Conservation (phyloP, 805 yeast genomes). For the Metschnikowia colocasiae region DNA sequence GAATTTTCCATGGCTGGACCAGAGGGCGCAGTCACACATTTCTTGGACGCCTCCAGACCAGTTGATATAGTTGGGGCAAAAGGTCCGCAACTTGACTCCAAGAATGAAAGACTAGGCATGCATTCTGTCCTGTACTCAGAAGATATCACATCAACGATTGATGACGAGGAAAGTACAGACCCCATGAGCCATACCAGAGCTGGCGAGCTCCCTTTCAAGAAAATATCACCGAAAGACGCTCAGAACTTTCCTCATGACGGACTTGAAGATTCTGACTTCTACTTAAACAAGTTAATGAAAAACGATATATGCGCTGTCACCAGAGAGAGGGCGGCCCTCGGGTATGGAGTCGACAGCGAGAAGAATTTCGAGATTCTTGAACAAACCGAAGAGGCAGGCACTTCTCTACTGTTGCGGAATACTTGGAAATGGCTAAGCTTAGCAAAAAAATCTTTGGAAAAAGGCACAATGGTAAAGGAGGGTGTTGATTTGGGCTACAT, state of each 20-base stretch:
- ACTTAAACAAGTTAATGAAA: constrained; percentile 44
- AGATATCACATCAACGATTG: constrained; percentile 27
- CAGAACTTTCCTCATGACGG: constrained; percentile 1
- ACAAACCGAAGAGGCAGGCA: constrained; percentile 46
- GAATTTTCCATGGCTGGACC: constrained; percentile 61
- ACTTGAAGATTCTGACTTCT: constrained; percentile 17
- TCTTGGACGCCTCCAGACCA: constrained; percentile 27
- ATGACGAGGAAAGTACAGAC: constrained; percentile 27
- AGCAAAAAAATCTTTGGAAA: constrained; percentile 59
- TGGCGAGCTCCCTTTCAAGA: constrained; percentile 1
- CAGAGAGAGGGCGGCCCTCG: constrained; percentile 63
- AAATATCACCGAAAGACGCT: not conserved
- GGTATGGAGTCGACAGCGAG: constrained; percentile 69
- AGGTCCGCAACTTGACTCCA: not conserved
- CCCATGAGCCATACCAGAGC: constrained; percentile 7
- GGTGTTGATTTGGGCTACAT: constrained; percentile 78
- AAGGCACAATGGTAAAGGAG: constrained; percentile 64
- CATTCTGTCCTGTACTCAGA: constrained; percentile 17
- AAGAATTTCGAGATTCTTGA: constrained; percentile 60
- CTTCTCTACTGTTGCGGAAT: constrained; percentile 53
- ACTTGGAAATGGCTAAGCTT: constrained; percentile 91
- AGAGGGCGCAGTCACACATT: constrained; percentile 48
- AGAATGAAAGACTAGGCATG: not conserved
- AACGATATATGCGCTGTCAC: constrained; percentile 75
- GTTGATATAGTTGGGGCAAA: not conserved